Base-by-base conservation (phyloP, 345 rosid species). In the Eucalyptus sp. region DNA sequence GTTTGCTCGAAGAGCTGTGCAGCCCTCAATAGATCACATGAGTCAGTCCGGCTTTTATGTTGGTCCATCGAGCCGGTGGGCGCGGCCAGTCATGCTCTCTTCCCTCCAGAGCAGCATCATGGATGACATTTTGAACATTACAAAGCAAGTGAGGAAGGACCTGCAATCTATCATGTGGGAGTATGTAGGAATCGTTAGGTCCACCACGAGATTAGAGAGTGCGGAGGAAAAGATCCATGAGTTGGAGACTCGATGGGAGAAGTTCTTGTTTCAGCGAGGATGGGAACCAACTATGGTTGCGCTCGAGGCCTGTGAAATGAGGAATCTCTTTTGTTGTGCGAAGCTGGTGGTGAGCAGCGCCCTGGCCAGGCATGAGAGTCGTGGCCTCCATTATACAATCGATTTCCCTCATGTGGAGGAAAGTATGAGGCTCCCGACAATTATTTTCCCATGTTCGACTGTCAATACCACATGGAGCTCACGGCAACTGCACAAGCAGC, bases 281-380 rank as follows among this genome's bases (percentile, higher is more conserved):
- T 98, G 99, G 99, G 93, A 95, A 87, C 97, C 92, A 27, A 96
- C 98, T 17, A 94, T 94, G 97, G 99, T 97, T 8, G 95, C 93
- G 15, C 95, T 93, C 3, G 99, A 97, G 92, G 98, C 97, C 86
- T 97, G 98, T 88, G 98, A 98, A 93, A 94, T 97, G 98, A 95
- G 99, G 90, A 98, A 97, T 94, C 95, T 98, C 89, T 94, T 98
- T 86, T 97, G 98, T 71, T 96, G 99, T 24, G 97, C 99, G 76
- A 98, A 98, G 95, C 93, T 98, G 90, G 98, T 98, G 25, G 95
- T 94, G 86, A 96, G 96, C 95, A 98, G 99, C 20, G 99, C 99
- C 7, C 93, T 96, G 44, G 91, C 99, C 1, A 94, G 99, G 91
- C 99, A 96, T 7, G 99, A 98, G 88, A 98, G 98, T 93, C 98